A percentile compares a stretch with the other conserved stretches of the same genome.
Evolutionary conservation across 2,329 filamentous ascomycete genomes (phyloP).

Genomic region (Keithomyces neogunnii): DNA sequence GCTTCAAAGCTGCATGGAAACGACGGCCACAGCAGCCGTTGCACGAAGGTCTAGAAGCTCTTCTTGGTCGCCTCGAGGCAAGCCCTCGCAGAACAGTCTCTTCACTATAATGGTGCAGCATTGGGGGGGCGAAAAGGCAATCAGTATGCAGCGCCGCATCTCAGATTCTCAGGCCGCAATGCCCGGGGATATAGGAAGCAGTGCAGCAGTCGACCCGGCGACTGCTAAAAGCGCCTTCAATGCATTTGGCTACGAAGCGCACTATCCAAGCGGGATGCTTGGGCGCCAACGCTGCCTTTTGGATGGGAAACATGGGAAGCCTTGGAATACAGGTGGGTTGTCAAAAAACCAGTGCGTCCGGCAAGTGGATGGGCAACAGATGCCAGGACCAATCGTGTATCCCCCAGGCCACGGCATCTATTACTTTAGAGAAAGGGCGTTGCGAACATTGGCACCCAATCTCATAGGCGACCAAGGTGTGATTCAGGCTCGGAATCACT

Average conservation of each 20-base stretch:
- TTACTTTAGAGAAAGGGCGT: conserved; percentile 7
- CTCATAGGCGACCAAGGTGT: neutral
- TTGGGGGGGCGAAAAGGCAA: conserved; percentile 38
- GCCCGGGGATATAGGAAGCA: neutral
- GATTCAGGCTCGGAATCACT: neutral
- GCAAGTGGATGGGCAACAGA: neutral
- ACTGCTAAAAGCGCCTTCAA: neutral
- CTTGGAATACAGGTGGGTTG: neutral
- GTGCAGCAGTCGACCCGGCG: too few relatives aligned
- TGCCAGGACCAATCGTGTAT: neutral
- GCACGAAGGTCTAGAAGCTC: conserved; percentile 39
- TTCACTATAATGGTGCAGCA: conserved; percentile 37
- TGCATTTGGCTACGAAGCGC: neutral
- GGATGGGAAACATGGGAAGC: neutral
- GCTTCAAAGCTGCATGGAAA: conserved; percentile 42
- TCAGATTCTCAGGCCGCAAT: conserved; percentile 6
- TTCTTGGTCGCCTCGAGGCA: conserved; percentile 40
- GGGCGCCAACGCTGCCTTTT: neutral
- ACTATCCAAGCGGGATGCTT: neutral
- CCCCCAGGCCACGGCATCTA: conserved; percentile 5
- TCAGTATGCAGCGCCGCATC: conserved; percentile 8
- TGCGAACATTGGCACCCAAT: conserved; percentile 3
- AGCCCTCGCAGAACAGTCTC: conserved; percentile 28
- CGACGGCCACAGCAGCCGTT: conserved; percentile 41
- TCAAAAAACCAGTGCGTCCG: conserved; percentile 1